Base-by-base conservation (phyloP, 768 basidiomycete species). In the Tulasnella sp. region DNA sequence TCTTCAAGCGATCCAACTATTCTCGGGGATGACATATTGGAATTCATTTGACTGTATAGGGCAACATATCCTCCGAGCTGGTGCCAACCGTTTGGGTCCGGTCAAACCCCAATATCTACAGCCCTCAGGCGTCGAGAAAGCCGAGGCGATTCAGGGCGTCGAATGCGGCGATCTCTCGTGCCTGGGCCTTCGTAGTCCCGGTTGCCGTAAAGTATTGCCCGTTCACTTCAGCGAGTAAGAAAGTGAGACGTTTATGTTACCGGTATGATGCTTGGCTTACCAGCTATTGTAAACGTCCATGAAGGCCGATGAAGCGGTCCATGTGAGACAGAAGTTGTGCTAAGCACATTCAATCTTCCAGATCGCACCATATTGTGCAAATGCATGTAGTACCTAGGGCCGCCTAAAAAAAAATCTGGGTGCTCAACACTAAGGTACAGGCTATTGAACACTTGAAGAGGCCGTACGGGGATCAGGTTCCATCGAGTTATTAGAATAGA, bases 371-470 rank as follows among this genome's bases (percentile, higher is more conserved):
- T 28, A 20, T 69, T 69, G 28, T 69, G 64, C 5, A 69, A 20
- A 69, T 37, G 64, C 64, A 69, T 69, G 34, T 31, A 69, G 64
- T 69, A 69, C 64, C 64, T 69, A 28, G 64, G 28, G 20, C 31
- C 64, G 28, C 64, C 64, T 69, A 37, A 37, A 69, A 37, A 9
- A 31, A 34, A 69, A 9, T 28, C 34, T 54, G 9, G 5, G 9
- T 54, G 54, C 22, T n/a, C 7, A 54, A 54, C 24, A 24, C 24
- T 22, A 8, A 7, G 12, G 24, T n/a, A n/a, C 18, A 24, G 54
- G 24, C 24, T 24, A 0, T 54, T 7, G 11, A n/a, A 54, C 7
- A 0, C 1, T 54, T 9, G n/a, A 6, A 54, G n/a, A n/a, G 7
- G 7, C 12, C 54, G 11, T 54, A 54, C 54, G 54, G 54, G 54